These are phyloP conservation scores for Amesomyces nigricolor DNA, from an alignment of 2,329 filamentous ascomycete genomes.

Conservation along the genomic window DNA sequence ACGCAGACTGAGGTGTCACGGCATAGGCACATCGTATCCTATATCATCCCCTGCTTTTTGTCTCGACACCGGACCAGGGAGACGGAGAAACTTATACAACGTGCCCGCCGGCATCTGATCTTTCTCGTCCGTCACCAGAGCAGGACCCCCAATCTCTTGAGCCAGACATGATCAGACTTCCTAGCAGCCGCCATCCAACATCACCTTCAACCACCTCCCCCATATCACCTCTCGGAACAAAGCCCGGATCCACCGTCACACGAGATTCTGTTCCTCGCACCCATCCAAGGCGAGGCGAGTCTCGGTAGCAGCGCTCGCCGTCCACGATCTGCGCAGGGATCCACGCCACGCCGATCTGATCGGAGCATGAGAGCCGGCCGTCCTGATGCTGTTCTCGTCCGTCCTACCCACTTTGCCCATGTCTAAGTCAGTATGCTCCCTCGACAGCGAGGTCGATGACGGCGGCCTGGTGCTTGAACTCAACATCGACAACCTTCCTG, in stretches of 20 bases:
- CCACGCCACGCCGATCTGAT: constrained; percentile 21
- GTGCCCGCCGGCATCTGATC: neutral
- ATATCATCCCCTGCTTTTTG: neutral
- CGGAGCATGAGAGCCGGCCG: constrained; percentile 17
- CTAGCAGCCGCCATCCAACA: neutral
- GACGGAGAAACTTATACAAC: constrained; percentile 12
- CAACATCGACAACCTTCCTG: constrained; percentile 44
- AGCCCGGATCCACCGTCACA: constrained; percentile 22
- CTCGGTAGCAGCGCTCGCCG: constrained; percentile 9
- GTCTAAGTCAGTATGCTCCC: neutral
- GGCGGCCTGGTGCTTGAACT: constrained; percentile 24
- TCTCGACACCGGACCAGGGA: neutral
- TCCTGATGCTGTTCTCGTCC: constrained; percentile 14
- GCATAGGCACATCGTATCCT: constrained; percentile 1
- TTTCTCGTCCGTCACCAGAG: neutral
- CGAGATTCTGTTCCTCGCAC: constrained; percentile 14
- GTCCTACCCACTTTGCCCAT: neutral
- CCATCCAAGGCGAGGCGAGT: neutral
- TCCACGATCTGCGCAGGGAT: constrained; percentile 22
- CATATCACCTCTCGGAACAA: constrained; percentile 16
- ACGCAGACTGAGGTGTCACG: constrained; percentile 12
- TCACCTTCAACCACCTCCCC: constrained; percentile 3
- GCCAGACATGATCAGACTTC: neutral
- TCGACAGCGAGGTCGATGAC: constrained; percentile 9
- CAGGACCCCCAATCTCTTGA: neutral